Base-by-base conservation (phyloP, 2,329 filamentous ascomycete genomes). In the Aspergillus viridinutans region DNA sequence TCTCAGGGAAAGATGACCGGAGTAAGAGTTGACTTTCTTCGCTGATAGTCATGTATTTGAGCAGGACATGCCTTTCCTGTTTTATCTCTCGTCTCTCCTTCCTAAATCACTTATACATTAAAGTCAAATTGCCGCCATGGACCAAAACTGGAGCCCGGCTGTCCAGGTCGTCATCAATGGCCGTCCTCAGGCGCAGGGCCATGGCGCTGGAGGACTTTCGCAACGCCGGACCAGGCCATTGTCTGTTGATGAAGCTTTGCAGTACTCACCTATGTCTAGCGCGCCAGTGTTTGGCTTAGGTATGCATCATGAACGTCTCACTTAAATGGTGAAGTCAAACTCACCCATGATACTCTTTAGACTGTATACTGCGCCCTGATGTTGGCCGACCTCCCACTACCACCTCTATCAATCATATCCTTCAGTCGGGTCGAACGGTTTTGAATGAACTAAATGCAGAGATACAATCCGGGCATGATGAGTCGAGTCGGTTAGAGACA, bases 381-480 rank as follows among this genome's bases (percentile, higher is more conserved):
- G 69, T 77, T 49, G 74, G 73, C 49, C 72, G 72, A 47, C 70
- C 73, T 56, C 73, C 74, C n/a, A 73, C 67, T 58, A 70, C 72
- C 6, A 71, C 69, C 40, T 73, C 73, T 10, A 73, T 73, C 53
- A 73, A 74, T 52, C 72, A 77, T 60, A 82, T 86, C 64, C 80
- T 81, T 55, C 73, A 78, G 56, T 72, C 75, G 47, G 80, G 79
- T 38, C 76, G 80, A 59, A 78, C 78, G 63, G 77, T 81, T 42
- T 72, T 92, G 64, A 85, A 88, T 63, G 82, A 82, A 49, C 76
- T 97, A 50, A 92, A 94, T 68, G 79, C 80, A 61, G 90, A 93
- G 70, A 85, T 87, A 58, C 75, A 79, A 43, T 82, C 83, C 50
- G 81, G 83, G 47, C 80, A 81, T 29, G 69, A 71, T 49, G 71